Percentiles rank a stretch among this genome's conserved stretches.
Conservation (phyloP, 495 filamentous ascomycete species). For the Articulospora tetracladia region DNA sequence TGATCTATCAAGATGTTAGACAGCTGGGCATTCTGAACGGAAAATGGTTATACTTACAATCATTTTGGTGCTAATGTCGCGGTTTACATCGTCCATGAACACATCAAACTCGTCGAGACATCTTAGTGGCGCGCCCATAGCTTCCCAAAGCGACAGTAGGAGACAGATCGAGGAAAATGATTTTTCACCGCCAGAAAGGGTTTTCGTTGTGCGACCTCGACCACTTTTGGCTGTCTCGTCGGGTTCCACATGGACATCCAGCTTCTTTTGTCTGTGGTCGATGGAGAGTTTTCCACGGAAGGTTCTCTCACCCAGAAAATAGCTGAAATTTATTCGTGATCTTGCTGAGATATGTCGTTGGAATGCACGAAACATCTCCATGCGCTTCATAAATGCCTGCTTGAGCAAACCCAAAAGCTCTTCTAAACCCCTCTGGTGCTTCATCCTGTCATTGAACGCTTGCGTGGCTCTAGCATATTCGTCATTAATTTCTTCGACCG, state of each 20-base stretch:
- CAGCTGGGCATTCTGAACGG: conserved; percentile 9
- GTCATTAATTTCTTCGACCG: conserved; percentile 45
- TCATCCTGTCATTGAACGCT: conserved; percentile 38
- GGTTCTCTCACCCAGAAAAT: conserved; percentile 79
- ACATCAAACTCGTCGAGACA: conserved; percentile 99
- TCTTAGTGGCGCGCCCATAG: conserved; percentile 91
- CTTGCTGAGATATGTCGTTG: conserved; percentile 76
- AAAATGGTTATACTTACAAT: conserved; percentile 58
- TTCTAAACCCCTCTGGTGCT: conserved; percentile 44
- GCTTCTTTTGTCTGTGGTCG: conserved; percentile 65
- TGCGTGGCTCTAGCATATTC: conserved; percentile 18
- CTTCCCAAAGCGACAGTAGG: conserved; percentile 90
- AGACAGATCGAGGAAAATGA: conserved; percentile 96
- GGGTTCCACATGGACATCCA: conserved; percentile 79
- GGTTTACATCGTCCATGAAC: conserved; percentile 97
- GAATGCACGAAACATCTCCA: conserved; percentile 75
- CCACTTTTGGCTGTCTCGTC: conserved; percentile 66
- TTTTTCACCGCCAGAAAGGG: conserved; percentile 92
- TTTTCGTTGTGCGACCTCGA: conserved; percentile 77
- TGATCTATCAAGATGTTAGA: conserved; percentile 50
- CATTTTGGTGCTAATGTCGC: conserved; percentile 90
- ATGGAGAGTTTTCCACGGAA: conserved; percentile 80
- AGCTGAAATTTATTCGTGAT: conserved; percentile 80
- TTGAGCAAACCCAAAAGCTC: conserved; percentile 56
- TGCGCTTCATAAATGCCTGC: conserved; percentile 62